A percentile compares a stretch with the other conserved stretches of the same genome.
These are phyloP conservation scores for Aplosporella prunicola DNA, from an alignment of 2,329 filamentous ascomycete genomes.

Conservation along the genomic window DNA sequence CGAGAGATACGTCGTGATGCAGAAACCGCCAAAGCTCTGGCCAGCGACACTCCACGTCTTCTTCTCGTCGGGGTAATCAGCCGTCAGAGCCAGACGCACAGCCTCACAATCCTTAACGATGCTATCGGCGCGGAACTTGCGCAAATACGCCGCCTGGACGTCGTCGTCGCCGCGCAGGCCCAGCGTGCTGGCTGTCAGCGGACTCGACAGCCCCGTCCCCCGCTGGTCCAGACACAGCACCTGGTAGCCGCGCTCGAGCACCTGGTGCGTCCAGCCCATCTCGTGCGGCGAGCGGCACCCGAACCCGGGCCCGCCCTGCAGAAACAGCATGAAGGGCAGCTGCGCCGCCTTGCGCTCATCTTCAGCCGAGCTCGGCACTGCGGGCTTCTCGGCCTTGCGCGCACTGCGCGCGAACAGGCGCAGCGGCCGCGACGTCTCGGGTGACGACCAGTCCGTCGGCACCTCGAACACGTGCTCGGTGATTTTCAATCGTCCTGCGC, in stretches of 20 bases:
- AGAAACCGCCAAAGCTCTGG: constrained; percentile 89
- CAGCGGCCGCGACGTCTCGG: constrained; percentile 33
- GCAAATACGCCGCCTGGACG: constrained; percentile 71
- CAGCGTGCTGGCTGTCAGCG: constrained; percentile 66
- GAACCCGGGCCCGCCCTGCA: constrained; percentile 80
- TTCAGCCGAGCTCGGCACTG: constrained; percentile 42
- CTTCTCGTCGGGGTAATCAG: constrained; percentile 57
- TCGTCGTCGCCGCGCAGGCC: constrained; percentile 51
- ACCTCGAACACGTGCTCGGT: constrained; percentile 73
- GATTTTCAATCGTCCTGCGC: constrained; percentile 59
- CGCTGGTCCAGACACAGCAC: constrained; percentile 80
- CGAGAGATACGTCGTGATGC: constrained; percentile 73
- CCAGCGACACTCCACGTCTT: constrained; percentile 80
- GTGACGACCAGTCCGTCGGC: constrained; percentile 7
- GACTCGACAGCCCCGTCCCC: constrained; percentile 76
- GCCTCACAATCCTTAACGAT: constrained; percentile 87
- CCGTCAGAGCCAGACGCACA: constrained; percentile 64
- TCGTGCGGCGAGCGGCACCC: constrained; percentile 68
- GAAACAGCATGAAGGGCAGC: constrained; percentile 56
- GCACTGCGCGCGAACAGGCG: constrained; percentile 71
- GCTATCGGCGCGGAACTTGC: constrained; percentile 77
- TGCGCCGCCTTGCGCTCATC: constrained; percentile 33
- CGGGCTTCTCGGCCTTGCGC: constrained; percentile 53
- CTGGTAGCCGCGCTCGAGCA: constrained; percentile 75
- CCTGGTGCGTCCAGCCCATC: constrained; percentile 56